These are phyloP conservation scores for Hortaea sp. DNA, from an alignment of 2,329 filamentous ascomycete species.

Conservation along the genomic window DNA sequence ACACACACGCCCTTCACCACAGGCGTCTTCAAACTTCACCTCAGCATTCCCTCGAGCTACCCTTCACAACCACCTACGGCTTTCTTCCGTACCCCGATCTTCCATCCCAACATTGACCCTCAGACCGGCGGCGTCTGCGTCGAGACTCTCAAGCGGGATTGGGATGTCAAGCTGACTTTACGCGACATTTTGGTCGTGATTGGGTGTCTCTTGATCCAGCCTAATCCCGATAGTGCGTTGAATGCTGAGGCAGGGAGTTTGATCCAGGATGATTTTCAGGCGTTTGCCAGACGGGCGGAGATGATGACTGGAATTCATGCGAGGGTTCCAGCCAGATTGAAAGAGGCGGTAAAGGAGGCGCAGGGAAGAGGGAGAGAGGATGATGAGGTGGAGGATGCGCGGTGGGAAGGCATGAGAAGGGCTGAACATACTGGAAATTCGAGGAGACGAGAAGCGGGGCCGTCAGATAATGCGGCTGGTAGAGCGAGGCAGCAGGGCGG, in stretches of 20 bases:
- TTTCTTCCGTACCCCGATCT: conserved; percentile 50
- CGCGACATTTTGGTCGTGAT: conserved; percentile 52
- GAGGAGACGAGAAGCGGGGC: conserved; percentile 11
- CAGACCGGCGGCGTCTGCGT: conserved; percentile 53
- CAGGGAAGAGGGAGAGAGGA: conserved; percentile 38
- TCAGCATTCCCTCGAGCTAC: conserved; percentile 51
- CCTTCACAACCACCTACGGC: conserved; percentile 45
- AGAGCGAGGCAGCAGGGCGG: conserved; percentile 18
- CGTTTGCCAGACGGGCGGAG: conserved; percentile 47
- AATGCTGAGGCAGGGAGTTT: conserved; percentile 51
- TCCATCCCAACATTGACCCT: conserved; percentile 56
- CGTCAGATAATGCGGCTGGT: no score
- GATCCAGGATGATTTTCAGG: conserved; percentile 49
- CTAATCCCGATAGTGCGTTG: conserved; percentile 54
- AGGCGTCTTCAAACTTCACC: conserved; percentile 50
- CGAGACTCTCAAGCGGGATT: conserved; percentile 55
- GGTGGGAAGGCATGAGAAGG: conserved; percentile 4
- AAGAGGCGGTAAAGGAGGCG: conserved; percentile 40
- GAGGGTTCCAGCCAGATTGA: conserved; percentile 38
- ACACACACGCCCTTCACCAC: conserved; percentile 49
- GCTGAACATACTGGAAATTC: conserved; percentile 12
- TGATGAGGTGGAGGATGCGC: conserved; percentile 10
- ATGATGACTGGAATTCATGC: conserved; percentile 56
- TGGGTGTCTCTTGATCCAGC: conserved; percentile 52
- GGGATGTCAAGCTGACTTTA: conserved; percentile 48